Evolutionary conservation across 306 rosid species (phyloP).

Genomic region (Rubus idaeus): DNA sequence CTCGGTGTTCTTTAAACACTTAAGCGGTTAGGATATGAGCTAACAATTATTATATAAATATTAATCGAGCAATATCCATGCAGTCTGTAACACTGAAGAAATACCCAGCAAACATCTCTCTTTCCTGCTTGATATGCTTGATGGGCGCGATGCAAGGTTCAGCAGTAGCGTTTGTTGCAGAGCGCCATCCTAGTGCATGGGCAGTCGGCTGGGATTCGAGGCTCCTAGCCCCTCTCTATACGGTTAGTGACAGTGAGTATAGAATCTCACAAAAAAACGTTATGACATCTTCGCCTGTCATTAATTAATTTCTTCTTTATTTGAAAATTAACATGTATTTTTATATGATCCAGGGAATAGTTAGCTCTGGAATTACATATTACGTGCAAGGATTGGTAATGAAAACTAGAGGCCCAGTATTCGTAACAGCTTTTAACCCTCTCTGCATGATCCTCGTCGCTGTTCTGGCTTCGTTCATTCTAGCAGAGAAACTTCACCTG

Average conservation of each 20-base stretch:
- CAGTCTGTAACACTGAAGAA: constrained; percentile 61
- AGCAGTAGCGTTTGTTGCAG: constrained; percentile 47
- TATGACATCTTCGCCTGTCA: too few relatives aligned
- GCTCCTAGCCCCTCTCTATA: constrained; percentile 59
- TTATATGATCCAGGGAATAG: constrained; percentile 49
- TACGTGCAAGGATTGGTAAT: constrained; percentile 66
- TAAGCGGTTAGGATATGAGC: not conserved
- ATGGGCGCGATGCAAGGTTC: constrained; percentile 49
- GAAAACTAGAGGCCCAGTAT: constrained; percentile 72
- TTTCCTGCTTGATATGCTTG: constrained; percentile 57
- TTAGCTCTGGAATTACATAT: constrained; percentile 58
- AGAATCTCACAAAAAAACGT: too few relatives aligned
- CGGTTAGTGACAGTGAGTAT: constrained; percentile 28
- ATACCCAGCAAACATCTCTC: constrained; percentile 63
- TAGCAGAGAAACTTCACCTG: constrained; percentile 61
- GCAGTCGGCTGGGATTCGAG: constrained; percentile 58
- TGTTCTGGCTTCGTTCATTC: constrained; percentile 48
- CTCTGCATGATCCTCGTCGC: constrained; percentile 63
- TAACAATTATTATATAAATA: not conserved
- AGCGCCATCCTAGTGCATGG: constrained; percentile 49
- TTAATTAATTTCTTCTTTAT: too few relatives aligned
- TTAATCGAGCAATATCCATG: not conserved
- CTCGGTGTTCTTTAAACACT: not conserved
- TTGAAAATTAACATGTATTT: not conserved
- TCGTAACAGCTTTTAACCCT: constrained; percentile 73